Evolutionary conservation across 345 rosid species (phyloP).

Genomic region (Eucalyptus albens): DNA sequence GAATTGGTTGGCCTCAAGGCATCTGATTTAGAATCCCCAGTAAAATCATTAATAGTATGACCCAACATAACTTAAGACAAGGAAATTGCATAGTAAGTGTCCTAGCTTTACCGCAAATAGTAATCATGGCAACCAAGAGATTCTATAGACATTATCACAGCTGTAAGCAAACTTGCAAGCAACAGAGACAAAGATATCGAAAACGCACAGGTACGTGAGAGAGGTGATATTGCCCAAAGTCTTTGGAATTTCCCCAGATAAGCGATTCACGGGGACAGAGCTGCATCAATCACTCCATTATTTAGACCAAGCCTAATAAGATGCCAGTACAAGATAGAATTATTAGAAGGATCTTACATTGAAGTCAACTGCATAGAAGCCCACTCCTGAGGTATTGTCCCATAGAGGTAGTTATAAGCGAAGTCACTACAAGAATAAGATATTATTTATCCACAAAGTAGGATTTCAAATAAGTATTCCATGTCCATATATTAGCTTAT

Average conservation of each 20-base stretch:
- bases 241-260: constrained; percentile 30
- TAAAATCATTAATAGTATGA: not conserved
- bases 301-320: not conserved
- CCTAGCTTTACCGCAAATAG: not conserved
- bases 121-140: not conserved
- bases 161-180: not conserved
- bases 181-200: not conserved
- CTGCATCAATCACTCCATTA: constrained; percentile 3
- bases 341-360: constrained; percentile 5
- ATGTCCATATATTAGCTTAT: not conserved
- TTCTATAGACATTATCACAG: not conserved
- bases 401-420: constrained; percentile 18
- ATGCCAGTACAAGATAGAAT: not conserved
- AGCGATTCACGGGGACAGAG: constrained; percentile 16
- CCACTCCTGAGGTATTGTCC: constrained; percentile 40
- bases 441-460: not conserved
- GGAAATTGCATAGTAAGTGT: not conserved
- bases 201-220: constrained; percentile 20
- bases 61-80: not conserved
- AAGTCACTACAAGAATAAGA: constrained; percentile 8
- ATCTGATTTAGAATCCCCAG: constrained; percentile 1
- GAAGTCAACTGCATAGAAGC: constrained; percentile 11
- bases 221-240: constrained; percentile 23
- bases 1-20: constrained; percentile 32
- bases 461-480: not conserved